Evolutionary conservation across 345 rosid species (phyloP), one percentile per base, ranked within the genome.

Genomic region (Citrus reticulata): DNA sequence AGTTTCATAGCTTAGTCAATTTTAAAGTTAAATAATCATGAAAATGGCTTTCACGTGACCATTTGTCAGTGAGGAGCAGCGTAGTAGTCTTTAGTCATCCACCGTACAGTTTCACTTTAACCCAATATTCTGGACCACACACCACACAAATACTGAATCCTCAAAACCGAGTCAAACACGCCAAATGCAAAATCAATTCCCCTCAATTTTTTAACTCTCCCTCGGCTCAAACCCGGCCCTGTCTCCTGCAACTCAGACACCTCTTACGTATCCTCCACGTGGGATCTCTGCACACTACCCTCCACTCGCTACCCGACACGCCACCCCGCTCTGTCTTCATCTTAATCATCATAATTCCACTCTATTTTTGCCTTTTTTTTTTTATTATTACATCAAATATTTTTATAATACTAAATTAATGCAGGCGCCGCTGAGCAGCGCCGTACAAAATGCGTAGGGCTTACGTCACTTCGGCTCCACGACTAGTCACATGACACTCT

Each of bases 211-310:
- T 25, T 34, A 55, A 69, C 72, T 54, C 51, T 17, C 24, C 59
- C 68, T 30, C 60, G 19, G 17, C 65, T 73, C 37, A 78, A 78
- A 72, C 74, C 61, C 81, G 82, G 75, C 73, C 64, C 82, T 83
- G 84, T 86, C 88, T 80, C 86, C 88, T 83, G 74, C 82, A 68
- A 79, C 86, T 81, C 78, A 71, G 72, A 83, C 88, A 86, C 83
- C 80, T 49, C 71, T 65, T 61, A 59, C 27, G 78, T 77, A 74
- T 76, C 68, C 75, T 73, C 88, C 88, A 83, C 84, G 86, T 85
- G 84, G 86, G 78, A 46, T 19, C 75, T 32, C 74, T 40, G 75
- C 68, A 59, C 16, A 11, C 73, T 58, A 42, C 29, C 76, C 13
- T 81, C 85, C 84, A 73, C 64, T 70, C 81, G 49, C 66, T 55